Evolutionary conservation across 2,329 filamentous ascomycete genomes (phyloP), one percentile per base, ranked within the genome.

Genomic region (Xenoacremonium recifei): DNA sequence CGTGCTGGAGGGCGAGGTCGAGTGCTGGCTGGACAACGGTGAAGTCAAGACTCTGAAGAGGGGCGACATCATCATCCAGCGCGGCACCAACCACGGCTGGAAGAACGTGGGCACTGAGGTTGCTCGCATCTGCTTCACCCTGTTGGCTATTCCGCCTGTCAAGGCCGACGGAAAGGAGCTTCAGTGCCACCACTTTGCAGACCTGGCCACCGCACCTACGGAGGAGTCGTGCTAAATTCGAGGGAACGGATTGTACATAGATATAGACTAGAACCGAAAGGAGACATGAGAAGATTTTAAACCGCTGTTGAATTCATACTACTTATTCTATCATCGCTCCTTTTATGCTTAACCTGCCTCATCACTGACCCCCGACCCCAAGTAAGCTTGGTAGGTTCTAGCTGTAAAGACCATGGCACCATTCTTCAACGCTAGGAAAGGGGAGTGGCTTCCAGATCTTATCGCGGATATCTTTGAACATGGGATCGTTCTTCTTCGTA

Each of bases 381-480:
- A n/a, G n/a, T n/a, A n/a, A n/a, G n/a, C n/a, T n/a, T n/a, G n/a
- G n/a, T n/a, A n/a, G n/a, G n/a, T n/a, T n/a, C n/a, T n/a, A n/a
- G n/a, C n/a, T n/a, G n/a, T n/a, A n/a, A n/a, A n/a, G n/a, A n/a
- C n/a, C n/a, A n/a, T n/a, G n/a, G n/a, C n/a, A n/a, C n/a, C n/a
- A n/a, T n/a, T n/a, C n/a, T n/a, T n/a, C n/a, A n/a, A n/a, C n/a
- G n/a, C n/a, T n/a, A n/a, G n/a, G n/a, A n/a, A 64, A 63, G 3
- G 63, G 60, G 5, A 66, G 44, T 21, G 50, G 40, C 20, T 54
- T 50, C 12, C 46, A 53, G 19, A 65, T 47, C 7, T 50, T 51
- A 6, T 42, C 33, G n/a, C 36, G 39, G 25, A 65, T 50, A 3
- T 48, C 34, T 2, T 40, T 41, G 15, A 54, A 56, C 5, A 48